Conservation (phyloP, 106 monocot genomes). For the Allium cepa region DNA sequence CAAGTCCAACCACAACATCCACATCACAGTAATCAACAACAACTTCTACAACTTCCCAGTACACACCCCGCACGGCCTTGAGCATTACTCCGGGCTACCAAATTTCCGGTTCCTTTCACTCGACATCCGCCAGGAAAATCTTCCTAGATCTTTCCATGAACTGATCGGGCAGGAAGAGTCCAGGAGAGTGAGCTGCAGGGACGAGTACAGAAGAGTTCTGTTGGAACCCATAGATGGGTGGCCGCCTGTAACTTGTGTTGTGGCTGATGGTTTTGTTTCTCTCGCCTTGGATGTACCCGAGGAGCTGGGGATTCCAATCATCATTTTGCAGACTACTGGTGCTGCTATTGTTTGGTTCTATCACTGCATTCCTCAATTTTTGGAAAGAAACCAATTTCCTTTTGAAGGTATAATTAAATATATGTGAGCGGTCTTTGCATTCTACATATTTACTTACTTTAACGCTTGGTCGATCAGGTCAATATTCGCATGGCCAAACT, state of each 20-base stretch:
- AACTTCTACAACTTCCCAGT: conserved; percentile 6
- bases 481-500: no score
- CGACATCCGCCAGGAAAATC: not conserved
- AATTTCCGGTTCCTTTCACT: not conserved
- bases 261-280: not conserved
- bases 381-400: not conserved
- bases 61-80: not conserved
- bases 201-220: conserved; percentile 6
- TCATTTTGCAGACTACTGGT: not conserved
- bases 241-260: not conserved
- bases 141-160: not conserved
- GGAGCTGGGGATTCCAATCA: not conserved
- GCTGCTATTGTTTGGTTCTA: not conserved
- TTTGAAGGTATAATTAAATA: not conserved
- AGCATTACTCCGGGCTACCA: not conserved
- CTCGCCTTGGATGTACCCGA: not conserved
- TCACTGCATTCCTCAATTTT: not conserved
- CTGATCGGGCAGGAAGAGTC: not conserved
- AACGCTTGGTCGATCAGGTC: no score
- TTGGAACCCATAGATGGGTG: not conserved
- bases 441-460: no score
- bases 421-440: no score
- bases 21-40: conserved; percentile 9
- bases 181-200: not conserved
- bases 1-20: not conserved